A percentile compares a stretch with the other conserved stretches of the same genome.
Evolutionary conservation across 2,329 filamentous ascomycete species (phyloP).

Genomic region (Venturia carpophila): DNA sequence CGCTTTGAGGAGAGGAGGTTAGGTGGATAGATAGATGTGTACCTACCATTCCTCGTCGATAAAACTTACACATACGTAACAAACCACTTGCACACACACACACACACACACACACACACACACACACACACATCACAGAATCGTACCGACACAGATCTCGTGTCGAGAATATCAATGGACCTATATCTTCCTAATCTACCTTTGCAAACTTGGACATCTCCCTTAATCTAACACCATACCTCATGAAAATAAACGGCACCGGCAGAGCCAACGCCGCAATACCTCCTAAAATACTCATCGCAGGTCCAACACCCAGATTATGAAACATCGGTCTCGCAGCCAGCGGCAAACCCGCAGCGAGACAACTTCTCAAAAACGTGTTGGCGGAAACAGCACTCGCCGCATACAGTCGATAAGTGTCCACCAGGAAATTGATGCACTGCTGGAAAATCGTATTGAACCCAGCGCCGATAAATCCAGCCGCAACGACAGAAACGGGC

Average conservation of each 20-base stretch:
- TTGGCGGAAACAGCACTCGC: slow-evolving; percentile 43
- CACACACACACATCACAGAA: too few species aligned
- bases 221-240: slow-evolving; percentile 34
- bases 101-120: too few species aligned
- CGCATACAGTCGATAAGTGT: slow-evolving; percentile 44
- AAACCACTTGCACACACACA: too few species aligned
- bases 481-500: slow-evolving; percentile 50
- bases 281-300: slow-evolving; percentile 35
- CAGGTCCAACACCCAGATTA: slow-evolving; percentile 36
- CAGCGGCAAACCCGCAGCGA: slow-evolving; percentile 44
- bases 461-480: slow-evolving; percentile 32
- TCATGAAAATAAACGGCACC: slow-evolving; percentile 41
- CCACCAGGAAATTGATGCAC: slow-evolving; percentile 72
- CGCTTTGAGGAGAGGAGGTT: too few species aligned
- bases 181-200: neutral
- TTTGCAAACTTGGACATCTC: slow-evolving; percentile 39
- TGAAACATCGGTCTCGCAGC: slow-evolving; percentile 40
- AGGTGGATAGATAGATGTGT: too few species aligned
- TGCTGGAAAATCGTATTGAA: slow-evolving; percentile 45
- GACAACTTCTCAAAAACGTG: slow-evolving; percentile 41
- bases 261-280: slow-evolving; percentile 35
- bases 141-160: neutral
- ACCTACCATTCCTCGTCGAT: too few species aligned
- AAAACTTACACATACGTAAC: too few species aligned
- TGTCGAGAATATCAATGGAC: neutral